phyloP scores from a whole-genome alignment of 1,284 basidiomycete species.

The Naganishia sp. region DNA sequence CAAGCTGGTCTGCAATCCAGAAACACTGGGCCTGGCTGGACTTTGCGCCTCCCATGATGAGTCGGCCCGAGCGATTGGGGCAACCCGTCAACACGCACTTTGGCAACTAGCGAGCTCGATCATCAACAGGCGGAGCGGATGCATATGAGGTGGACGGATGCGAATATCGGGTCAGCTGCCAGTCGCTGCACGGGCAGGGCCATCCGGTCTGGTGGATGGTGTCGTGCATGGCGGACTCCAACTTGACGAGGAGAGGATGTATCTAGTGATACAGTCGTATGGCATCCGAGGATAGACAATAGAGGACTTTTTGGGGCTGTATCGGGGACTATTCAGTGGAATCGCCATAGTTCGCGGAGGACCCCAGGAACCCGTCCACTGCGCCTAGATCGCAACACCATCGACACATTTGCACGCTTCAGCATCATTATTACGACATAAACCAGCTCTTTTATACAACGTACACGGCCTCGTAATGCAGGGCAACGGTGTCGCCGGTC shows the following conservation, averaged over 20 bases:
- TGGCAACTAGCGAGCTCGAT: neutral
- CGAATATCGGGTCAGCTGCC: constrained; percentile 10
- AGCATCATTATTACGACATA: neutral
- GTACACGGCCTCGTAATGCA: constrained; percentile 6
- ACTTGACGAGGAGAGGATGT: no score
- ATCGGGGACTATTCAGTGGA: constrained; percentile 1
- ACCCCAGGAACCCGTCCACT: neutral
- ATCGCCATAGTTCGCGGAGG: neutral
- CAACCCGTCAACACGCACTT: no score
- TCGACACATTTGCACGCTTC: neutral
- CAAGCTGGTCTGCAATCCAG: no score
- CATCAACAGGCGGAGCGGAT: constrained; percentile 5
- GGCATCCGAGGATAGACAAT: constrained; percentile 12
- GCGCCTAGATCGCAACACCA: constrained; percentile 11
- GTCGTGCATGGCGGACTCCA: neutral
- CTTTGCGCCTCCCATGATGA: no score
- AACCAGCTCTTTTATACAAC: neutral
- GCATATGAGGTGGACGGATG: constrained; percentile 13
- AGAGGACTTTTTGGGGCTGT: neutral
- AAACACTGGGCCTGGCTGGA: no score
- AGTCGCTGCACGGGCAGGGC: neutral
- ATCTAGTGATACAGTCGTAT: no score
- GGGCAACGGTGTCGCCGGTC: neutral
- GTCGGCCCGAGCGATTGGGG: no score
- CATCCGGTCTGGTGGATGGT: neutral